phyloP scores from a whole-genome alignment of 2,329 filamentous ascomycete species.

The Botrytis fragariae region DNA sequence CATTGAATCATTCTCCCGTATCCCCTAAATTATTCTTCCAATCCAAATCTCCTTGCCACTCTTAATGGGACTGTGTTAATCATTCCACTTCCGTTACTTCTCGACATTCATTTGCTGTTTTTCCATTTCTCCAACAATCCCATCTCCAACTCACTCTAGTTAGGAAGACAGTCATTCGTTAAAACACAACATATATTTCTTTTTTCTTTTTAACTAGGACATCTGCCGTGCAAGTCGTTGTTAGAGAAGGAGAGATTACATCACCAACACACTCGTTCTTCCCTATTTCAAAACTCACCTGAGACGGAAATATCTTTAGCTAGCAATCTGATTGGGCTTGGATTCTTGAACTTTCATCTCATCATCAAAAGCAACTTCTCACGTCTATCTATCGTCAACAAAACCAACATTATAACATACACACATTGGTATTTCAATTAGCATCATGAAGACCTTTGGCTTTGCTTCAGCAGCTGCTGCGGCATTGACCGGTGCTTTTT shows the following conservation, averaged over 20 bases:
- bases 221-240: constrained; percentile 11
- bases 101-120: not conserved
- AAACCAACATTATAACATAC: constrained; percentile 29
- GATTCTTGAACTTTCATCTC: not conserved
- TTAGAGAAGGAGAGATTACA: not conserved
- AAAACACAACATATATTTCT: not conserved
- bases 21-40: constrained; percentile 9
- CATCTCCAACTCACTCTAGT: not conserved
- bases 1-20: constrained; percentile 3
- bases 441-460: constrained; percentile 53
- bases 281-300: not conserved
- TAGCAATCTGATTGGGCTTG: not conserved
- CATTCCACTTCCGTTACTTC: not conserved
- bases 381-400: constrained; percentile 1
- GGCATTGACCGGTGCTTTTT: constrained; percentile 51
- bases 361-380: not conserved
- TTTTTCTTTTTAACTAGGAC: not conserved
- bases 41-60: constrained; percentile 12
- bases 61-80: constrained; percentile 2
- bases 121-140: not conserved
- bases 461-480: constrained; percentile 43
- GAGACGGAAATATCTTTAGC: not conserved
- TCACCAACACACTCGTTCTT: constrained; percentile 10
- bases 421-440: constrained; percentile 13
- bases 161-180: constrained; percentile 11